Base-by-base conservation (phyloP, 371 early-diverging fungal genomes). In the Circinella minor region DNA sequence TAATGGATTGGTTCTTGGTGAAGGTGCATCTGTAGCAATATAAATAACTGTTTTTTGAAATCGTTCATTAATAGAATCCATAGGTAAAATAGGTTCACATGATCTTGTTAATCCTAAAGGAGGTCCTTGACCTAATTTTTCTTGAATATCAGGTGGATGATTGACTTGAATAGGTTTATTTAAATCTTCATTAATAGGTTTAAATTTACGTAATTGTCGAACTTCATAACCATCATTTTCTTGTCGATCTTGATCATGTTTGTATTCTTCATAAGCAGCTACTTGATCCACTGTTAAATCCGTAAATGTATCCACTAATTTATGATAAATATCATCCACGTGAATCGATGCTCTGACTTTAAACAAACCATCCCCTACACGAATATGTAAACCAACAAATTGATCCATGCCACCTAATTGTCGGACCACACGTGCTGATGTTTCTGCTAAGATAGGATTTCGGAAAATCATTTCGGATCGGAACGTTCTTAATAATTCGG, bases 1-100 rank as follows among this genome's bases (percentile, higher is more conserved):
- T 38, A 89, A 68, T 1, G 86, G 87, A 66, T 87, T 86, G 14
- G 73, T 69, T 27, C 87, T 70, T 2, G 88, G 88, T 51, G 82
- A 71, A 6, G 85, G 80, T 3, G 84, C 85, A 68, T 89, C 90
- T 1, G 90, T 89, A 0, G 88, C 90, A 54, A 89, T 85, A 57
- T 81, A 89, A 36, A 89, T 77, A 4, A 79, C 77, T 0, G 85
- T 80, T 10, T 71, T 60, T 14, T 62, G 55, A 66, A 76, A 76
- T 14, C 68, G 70, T 7, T 36, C 20, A 2, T 70, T 72, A 17
- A 66, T 49, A 3, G 34, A 51, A 65, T 75, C 65, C 20, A 36
- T 54, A 7, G 61, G 64, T 13, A 15, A 17, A 14, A 15, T 8
- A n/a, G 36, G 27, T 14, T 55, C 55, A 54, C 67, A 72, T 1